Evolutionary conservation across 352 stramenopile genomes (phyloP).

Genomic region (Globisporangium carolinianum): DNA sequence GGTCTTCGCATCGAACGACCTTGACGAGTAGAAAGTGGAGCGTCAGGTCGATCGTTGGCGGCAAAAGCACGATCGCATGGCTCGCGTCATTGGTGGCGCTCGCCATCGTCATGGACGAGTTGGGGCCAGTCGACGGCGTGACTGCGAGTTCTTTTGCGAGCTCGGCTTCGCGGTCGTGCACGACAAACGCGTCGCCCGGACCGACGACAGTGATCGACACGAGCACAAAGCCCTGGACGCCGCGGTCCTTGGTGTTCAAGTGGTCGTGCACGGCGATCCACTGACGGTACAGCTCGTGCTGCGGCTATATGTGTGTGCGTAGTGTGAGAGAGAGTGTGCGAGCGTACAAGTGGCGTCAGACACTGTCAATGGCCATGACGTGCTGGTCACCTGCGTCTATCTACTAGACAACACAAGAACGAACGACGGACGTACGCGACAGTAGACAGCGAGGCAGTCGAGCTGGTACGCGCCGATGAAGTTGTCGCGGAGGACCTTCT

Average conservation of each 20-base stretch:
- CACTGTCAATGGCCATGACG: neutral
- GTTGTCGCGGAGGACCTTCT: conserved; percentile 62
- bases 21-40: conserved; percentile 77
- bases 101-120: neutral
- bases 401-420: too few relatives aligned
- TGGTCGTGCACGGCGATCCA: conserved; percentile 91
- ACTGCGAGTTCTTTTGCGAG: conserved; percentile 43
- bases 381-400: too few relatives aligned
- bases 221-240: conserved; percentile 78
- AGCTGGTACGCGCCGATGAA: conserved; percentile 85
- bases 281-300: conserved; percentile 86
- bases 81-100: conserved; percentile 8
- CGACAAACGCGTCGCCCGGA: conserved; percentile 50
- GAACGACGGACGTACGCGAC: conserved; percentile 26
- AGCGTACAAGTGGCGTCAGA: neutral
- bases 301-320: conserved; percentile 19
- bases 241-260: conserved; percentile 69
- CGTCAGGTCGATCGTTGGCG: conserved; percentile 68
- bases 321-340: too few relatives aligned
- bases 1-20: conserved; percentile 69
- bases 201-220: conserved; percentile 65
- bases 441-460: conserved; percentile 71
- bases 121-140: neutral
- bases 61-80: conserved; percentile 55
- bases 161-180: conserved; percentile 69